Evolutionary conservation across 371 early-diverging fungal genomes (phyloP).

Genomic region (Mucor mucedo): DNA sequence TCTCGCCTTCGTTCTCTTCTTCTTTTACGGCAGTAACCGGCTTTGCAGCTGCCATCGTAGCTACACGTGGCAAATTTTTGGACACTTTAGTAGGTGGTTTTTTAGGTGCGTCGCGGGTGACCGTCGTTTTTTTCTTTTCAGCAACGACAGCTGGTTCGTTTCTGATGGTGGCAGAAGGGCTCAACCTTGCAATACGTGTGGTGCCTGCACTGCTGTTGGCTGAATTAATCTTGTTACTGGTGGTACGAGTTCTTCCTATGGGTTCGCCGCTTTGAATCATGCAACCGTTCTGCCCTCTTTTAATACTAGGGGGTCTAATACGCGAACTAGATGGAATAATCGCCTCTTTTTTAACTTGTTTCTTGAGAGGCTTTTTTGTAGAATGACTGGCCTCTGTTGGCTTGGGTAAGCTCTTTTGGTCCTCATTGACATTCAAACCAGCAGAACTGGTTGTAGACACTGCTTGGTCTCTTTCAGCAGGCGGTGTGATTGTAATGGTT

Average conservation of each 20-base stretch:
- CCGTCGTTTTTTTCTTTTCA: background rate
- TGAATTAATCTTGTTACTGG: background rate
- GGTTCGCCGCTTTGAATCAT: background rate
- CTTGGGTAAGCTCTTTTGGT: background rate
- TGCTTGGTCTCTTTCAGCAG: too few relatives aligned
- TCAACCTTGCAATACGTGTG: conserved; percentile 15
- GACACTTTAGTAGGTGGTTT: conserved; percentile 10
- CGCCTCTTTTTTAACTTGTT: background rate
- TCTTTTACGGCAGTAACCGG: background rate
- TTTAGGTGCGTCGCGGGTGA: background rate
- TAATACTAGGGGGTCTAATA: conserved; percentile 12
- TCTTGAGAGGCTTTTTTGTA: background rate
- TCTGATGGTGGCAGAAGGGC: background rate
- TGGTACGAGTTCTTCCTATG: background rate
- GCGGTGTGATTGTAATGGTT: too few relatives aligned
- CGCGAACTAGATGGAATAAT: conserved; percentile 8
- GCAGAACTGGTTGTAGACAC: too few relatives aligned
- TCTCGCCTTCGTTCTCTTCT: background rate
- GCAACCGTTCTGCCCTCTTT: background rate
- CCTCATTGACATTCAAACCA: background rate
- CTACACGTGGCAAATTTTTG: conserved; percentile 12
- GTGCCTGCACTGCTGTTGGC: conserved; percentile 11
- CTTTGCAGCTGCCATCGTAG: background rate
- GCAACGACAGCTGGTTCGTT: background rate
- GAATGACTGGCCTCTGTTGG: background rate